A percentile compares a stretch with the other conserved stretches of the same genome.
These are phyloP conservation scores for Citrullus amarus DNA, from an alignment of 306 rosid genomes.

Conservation along the genomic window DNA sequence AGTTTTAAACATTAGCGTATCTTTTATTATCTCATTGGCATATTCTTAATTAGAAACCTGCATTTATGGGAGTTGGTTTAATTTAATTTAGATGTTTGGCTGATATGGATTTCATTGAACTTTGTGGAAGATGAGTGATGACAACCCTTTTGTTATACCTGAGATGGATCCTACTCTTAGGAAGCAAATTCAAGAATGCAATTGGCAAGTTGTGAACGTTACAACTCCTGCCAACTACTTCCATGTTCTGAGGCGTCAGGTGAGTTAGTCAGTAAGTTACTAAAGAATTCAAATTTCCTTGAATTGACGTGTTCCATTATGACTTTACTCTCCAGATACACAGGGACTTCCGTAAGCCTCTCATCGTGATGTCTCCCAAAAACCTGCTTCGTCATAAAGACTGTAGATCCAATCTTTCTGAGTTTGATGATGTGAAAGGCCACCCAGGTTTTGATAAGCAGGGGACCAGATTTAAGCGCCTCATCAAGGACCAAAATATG, in stretches of 20 bases:
- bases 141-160: constrained; percentile 80
- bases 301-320: not conserved
- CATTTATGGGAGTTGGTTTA: not conserved
- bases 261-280: constrained; percentile 14
- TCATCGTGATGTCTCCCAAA: constrained; percentile 90
- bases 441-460: constrained; percentile 97
- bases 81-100: not conserved
- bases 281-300: not conserved
- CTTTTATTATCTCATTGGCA: not conserved
- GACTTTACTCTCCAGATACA: constrained; percentile 37
- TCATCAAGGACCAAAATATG: constrained; percentile 71
- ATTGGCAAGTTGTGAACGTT: constrained; percentile 90
- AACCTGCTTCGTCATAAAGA: constrained; percentile 87
- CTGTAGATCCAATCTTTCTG: constrained; percentile 78
- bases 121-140: constrained; percentile 84
- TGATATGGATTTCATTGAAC: constrained; percentile 7
- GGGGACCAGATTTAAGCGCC: constrained; percentile 97
- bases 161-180: constrained; percentile 94
- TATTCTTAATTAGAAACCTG: not conserved
- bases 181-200: constrained; percentile 94
- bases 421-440: constrained; percentile 94
- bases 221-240: constrained; percentile 95
- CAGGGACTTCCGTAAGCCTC: constrained; percentile 89
- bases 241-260: constrained; percentile 93
- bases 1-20: not conserved